Percentiles rank a stretch among this genome's conserved stretches.
Evolutionary conservation across 768 basidiomycete genomes (phyloP).

Genomic region (Cystobasidium ongulense): DNA sequence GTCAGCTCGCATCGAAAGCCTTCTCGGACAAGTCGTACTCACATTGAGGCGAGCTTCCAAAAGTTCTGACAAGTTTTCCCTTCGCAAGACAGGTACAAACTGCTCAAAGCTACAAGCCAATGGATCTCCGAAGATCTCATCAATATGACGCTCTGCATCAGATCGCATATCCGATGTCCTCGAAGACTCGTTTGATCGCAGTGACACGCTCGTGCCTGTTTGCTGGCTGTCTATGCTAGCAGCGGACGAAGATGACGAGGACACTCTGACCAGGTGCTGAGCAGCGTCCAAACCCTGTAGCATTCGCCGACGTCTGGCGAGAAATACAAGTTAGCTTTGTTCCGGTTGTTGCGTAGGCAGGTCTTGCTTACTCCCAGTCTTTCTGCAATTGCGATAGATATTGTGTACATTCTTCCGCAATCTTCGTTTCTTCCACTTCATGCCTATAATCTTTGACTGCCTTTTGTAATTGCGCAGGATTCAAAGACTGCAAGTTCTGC

Average conservation of each 20-base stretch:
- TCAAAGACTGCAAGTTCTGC: slow-evolving; percentile 73
- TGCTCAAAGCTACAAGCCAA: slow-evolving; percentile 51
- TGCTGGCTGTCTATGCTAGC: not conserved
- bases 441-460: slow-evolving; percentile 78
- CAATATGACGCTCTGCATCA: slow-evolving; percentile 53
- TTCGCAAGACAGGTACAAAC: slow-evolving; percentile 71
- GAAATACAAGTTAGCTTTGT: not conserved
- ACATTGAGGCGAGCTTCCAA: slow-evolving; percentile 90
- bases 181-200: slow-evolving; percentile 9
- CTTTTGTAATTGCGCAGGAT: slow-evolving; percentile 91
- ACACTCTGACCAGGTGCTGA: not conserved
- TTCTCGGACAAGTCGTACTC: not conserved
- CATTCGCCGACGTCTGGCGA: slow-evolving; percentile 48
- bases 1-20: not conserved
- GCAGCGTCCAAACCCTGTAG: slow-evolving; percentile 79
- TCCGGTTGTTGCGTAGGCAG: too few relatives aligned
- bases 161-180: slow-evolving; percentile 3
- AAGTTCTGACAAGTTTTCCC: slow-evolving; percentile 78
- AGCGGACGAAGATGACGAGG: not conserved
- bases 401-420: slow-evolving; percentile 91
- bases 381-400: slow-evolving; percentile 91
- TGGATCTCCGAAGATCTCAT: slow-evolving; percentile 57
- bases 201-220: slow-evolving; percentile 10
- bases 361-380: slow-evolving; percentile 81
- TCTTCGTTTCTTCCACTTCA: slow-evolving; percentile 81